phyloP scores from a whole-genome alignment of 352 stramenopile genomes.

The Halophytophthora batemanensis region DNA sequence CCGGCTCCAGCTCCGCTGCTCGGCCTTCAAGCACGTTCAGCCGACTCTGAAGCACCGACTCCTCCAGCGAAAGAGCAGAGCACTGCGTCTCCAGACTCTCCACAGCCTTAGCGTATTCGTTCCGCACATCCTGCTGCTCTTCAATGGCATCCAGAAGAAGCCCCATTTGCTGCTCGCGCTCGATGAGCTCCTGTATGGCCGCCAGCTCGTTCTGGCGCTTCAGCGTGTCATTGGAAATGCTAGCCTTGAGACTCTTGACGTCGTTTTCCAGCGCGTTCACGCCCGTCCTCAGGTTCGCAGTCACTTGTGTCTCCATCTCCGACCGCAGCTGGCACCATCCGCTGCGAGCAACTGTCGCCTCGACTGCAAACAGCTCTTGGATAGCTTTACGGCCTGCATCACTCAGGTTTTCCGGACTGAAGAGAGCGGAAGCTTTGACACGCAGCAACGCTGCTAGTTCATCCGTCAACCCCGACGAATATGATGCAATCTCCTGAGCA shows the following conservation, averaged over 20 bases:
- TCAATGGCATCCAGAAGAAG: constrained; percentile 74
- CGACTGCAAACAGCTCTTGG: constrained; percentile 39
- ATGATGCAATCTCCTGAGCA: constrained; percentile 45
- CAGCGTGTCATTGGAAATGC: constrained; percentile 29
- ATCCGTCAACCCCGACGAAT: constrained; percentile 38
- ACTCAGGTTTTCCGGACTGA: constrained; percentile 33
- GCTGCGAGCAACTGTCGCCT: constrained; percentile 49
- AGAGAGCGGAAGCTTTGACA: constrained; percentile 41
- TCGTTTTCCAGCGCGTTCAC: constrained; percentile 42
- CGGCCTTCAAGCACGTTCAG: constrained; percentile 54
- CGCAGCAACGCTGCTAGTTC: constrained; percentile 46
- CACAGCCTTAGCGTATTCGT: constrained; percentile 59
- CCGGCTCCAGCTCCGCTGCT: constrained; percentile 43
- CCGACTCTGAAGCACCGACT: constrained; percentile 58
- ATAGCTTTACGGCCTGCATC: constrained; percentile 35
- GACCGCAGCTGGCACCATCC: constrained; percentile 59
- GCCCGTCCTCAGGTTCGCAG: constrained; percentile 30
- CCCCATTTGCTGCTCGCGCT: constrained; percentile 66
- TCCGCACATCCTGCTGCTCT: constrained; percentile 63
- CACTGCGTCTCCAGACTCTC: constrained; percentile 56
- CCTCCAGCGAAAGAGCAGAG: constrained; percentile 60
- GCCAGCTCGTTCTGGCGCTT: constrained; percentile 51
- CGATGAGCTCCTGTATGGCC: constrained; percentile 65
- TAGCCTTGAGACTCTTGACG: constrained; percentile 36
- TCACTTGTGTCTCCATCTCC: constrained; percentile 55